These are phyloP conservation scores for Barnettozyma sp. DNA, from an alignment of 805 yeast species.

Conservation along the genomic window DNA sequence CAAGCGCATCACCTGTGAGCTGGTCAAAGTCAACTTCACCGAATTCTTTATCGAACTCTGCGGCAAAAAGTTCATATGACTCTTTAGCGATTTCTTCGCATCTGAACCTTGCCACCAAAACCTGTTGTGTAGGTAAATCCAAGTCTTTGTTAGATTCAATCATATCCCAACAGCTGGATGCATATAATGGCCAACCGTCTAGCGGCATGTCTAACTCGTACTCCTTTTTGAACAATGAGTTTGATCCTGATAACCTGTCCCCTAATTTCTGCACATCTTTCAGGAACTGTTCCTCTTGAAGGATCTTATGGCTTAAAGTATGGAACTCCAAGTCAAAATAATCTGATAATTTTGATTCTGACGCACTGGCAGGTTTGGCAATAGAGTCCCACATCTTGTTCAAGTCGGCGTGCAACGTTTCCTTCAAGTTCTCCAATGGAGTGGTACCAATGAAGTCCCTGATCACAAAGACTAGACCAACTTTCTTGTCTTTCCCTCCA, in stretches of 20 bases:
- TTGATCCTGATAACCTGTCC: conserved; percentile 40
- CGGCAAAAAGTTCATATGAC: conserved; percentile 22
- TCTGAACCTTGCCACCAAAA: conserved; percentile 86
- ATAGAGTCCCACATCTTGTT: conserved; percentile 70
- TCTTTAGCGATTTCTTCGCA: conserved; percentile 78
- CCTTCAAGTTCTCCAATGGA: conserved; percentile 63
- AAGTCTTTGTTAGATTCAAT: conserved; percentile 89
- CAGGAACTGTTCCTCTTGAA: conserved; percentile 66
- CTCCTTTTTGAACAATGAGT: conserved; percentile 48
- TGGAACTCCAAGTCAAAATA: conserved; percentile 82
- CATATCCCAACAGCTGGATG: conserved; percentile 89
- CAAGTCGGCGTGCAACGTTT: conserved; percentile 66
- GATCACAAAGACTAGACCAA: conserved; percentile 75
- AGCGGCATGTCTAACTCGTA: conserved; percentile 85
- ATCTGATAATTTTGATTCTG: conserved; percentile 51
- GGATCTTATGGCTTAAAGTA: conserved; percentile 76
- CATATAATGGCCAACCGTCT: conserved; percentile 94
- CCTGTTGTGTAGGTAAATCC: conserved; percentile 95
- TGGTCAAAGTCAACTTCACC: conserved; percentile 9
- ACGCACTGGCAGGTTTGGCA: conserved; percentile 62
- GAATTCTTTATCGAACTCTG: conserved; percentile 9
- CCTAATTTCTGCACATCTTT: conserved; percentile 58
- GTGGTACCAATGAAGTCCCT: conserved; percentile 89
- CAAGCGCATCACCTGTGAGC: conserved; percentile 29
- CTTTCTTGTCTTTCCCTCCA: conserved; percentile 55